Evolutionary conservation across 2,329 filamentous ascomycete genomes (phyloP).

Genomic region (Ophiocordyceps camponoti-saundersi): DNA sequence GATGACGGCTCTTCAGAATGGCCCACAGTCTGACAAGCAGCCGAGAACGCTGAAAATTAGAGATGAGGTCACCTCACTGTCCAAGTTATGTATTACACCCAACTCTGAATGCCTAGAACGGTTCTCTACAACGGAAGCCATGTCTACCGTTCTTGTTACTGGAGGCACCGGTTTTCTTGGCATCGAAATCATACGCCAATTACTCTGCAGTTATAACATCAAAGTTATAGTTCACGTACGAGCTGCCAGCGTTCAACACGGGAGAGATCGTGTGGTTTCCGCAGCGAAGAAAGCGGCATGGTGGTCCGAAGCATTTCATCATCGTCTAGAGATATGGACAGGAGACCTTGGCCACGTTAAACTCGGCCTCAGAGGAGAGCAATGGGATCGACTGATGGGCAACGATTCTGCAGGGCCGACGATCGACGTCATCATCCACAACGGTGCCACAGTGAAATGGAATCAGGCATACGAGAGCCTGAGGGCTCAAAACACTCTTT

Average conservation of each 20-base stretch:
- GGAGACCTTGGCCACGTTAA: not conserved
- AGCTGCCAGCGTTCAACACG: not conserved
- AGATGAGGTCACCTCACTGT: not conserved
- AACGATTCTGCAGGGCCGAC: not conserved
- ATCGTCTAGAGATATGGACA: not conserved
- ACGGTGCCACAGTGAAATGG: not conserved
- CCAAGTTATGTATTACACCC: not conserved
- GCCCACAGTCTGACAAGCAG: not conserved
- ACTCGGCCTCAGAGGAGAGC: not conserved
- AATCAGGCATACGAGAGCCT: conserved; percentile 1
- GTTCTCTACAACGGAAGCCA: too few relatives aligned
- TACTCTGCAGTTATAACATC: not conserved
- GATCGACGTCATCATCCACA: conserved; percentile 1
- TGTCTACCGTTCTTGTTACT: not conserved
- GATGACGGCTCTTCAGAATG: not conserved
- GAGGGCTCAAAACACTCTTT: not conserved
- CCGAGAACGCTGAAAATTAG: not conserved
- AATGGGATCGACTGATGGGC: not conserved
- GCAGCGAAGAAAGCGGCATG: not conserved
- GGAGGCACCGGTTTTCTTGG: conserved; percentile 1
- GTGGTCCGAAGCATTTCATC: not conserved
- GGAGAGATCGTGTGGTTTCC: not conserved
- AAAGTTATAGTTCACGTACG: not conserved
- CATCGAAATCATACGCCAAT: conserved; percentile 1
- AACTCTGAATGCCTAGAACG: not conserved